Percentiles rank a stretch among this genome's conserved stretches.
These are phyloP conservation scores for Verticillium nubilum DNA, from an alignment of 2,329 filamentous ascomycete species.

Conservation along the genomic window DNA sequence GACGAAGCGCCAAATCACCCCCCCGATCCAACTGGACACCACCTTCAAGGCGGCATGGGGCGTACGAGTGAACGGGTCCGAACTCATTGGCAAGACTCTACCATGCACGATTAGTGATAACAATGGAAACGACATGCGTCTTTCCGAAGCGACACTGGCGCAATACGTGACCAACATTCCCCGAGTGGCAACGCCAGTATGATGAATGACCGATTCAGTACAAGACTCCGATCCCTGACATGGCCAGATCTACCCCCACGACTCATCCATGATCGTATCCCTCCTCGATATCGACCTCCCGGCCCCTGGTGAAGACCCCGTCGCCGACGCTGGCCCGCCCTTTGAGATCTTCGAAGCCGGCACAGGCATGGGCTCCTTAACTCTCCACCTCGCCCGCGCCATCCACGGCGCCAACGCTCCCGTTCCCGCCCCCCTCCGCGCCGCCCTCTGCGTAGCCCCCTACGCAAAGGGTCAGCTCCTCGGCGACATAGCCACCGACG, in stretches of 20 bases:
- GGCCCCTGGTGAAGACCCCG: constrained; percentile 25
- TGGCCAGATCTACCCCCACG: constrained; percentile 56
- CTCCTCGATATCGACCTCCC: constrained; percentile 68
- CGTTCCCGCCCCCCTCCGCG: constrained; percentile 35
- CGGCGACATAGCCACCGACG: constrained; percentile 7
- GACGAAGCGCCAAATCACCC: constrained; percentile 31
- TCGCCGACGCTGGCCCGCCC: constrained; percentile 31
- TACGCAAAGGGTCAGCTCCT: constrained; percentile 8
- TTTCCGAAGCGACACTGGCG: constrained; percentile 63
- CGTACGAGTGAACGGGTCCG: constrained; percentile 40
- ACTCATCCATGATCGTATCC: constrained; percentile 70
- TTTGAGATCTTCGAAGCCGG: constrained; percentile 79
- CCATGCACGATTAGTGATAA: constrained; percentile 54
- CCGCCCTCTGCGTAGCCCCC: constrained; percentile 11
- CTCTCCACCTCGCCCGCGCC: constrained; percentile 68
- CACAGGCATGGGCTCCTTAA: constrained; percentile 78
- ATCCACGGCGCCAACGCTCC: constrained; percentile 67
- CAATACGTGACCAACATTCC: constrained; percentile 66
- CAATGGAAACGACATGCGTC: constrained; percentile 42
- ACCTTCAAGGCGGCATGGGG: constrained; percentile 34
- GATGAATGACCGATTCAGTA: constrained; percentile 11
- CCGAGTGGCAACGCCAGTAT: constrained; percentile 70
- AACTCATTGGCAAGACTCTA: constrained; percentile 58
- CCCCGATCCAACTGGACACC: constrained; percentile 24
- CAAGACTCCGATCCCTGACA: background rate